Conservation (phyloP, 2,329 filamentous ascomycete species). For the Fusarium sp. region DNA sequence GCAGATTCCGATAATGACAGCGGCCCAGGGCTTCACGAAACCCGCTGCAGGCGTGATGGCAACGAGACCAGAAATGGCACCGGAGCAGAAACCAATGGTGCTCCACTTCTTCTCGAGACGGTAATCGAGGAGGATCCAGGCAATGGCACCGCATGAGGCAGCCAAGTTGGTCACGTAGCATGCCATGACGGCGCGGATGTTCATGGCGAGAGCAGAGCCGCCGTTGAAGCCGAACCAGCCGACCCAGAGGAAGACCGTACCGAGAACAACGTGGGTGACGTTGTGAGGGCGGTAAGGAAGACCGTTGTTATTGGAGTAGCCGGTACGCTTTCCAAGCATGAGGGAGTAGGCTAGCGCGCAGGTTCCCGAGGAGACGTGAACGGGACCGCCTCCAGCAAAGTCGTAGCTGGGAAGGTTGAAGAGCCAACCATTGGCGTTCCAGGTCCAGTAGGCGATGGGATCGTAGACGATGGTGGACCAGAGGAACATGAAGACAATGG, state of each 20-base stretch:
- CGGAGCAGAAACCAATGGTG: slow-evolving; percentile 92
- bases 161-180: slow-evolving; percentile 89
- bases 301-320: slow-evolving; percentile 70
- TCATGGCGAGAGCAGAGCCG: slow-evolving; percentile 82
- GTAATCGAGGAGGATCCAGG: slow-evolving; percentile 89
- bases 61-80: slow-evolving; percentile 86
- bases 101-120: slow-evolving; percentile 94
- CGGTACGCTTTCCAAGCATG: slow-evolving; percentile 76
- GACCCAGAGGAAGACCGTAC: slow-evolving; percentile 85
- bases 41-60: slow-evolving; percentile 88
- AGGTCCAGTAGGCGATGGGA: slow-evolving; percentile 81
- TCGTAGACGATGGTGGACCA: slow-evolving; percentile 80
- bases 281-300: slow-evolving; percentile 78
- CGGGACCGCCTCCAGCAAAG: slow-evolving; percentile 80
- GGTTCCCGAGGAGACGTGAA: slow-evolving; percentile 79
- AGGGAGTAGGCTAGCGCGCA: slow-evolving; percentile 79
- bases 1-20: slow-evolving; percentile 68
- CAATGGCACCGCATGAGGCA: slow-evolving; percentile 82
- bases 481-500: slow-evolving; percentile 74
- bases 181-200: slow-evolving; percentile 90
- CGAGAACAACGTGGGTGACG: slow-evolving; percentile 78
- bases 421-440: slow-evolving; percentile 80
- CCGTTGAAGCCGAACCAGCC: slow-evolving; percentile 98
- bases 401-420: slow-evolving; percentile 76
- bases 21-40: slow-evolving; percentile 76